Evolutionary conservation across 306 rosid species (phyloP), one percentile per base, ranked within the genome.

Genomic region (Vachellia pachyceras): DNA sequence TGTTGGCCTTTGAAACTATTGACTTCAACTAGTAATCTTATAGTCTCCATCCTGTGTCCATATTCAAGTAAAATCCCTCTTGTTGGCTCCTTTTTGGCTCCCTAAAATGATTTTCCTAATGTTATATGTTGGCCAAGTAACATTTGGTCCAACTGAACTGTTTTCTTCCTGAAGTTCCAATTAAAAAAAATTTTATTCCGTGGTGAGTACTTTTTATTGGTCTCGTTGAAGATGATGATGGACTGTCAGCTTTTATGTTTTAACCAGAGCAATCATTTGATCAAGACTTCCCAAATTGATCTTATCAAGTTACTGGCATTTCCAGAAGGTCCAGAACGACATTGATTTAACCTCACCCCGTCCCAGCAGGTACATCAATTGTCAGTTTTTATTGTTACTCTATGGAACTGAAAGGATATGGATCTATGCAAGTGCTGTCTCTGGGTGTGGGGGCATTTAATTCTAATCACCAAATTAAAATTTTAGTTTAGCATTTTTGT

Each of bases 181-280:
- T 15, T 65, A 12, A 37, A 41, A 18, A 3, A 69, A 69, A 5
- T n/a, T 46, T 29, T 46, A 46, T 72, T 72, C 42, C 76, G 17
- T 72, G 5, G 44, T 72, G 63, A 33, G 44, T 15, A 72, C 20
- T 46, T 17, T 17, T 72, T 29, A 39, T 74, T 22, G 50, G 78
- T 74, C 22, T 73, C 74, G 73, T 81, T 88, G 87, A 83, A 84
- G 91, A 90, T 75, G 67, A 69, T 87, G 71, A 85, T 85, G 94
- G 87, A 64, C 84, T 66, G 82, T 76, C 91, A 81, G 85, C 75
- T 88, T 82, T 57, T 79, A 41, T 73, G 87, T 77, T 84, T 82
- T 67, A 83, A 88, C 58, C 78, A 71, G 79, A 85, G 82, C 54
- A 72, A 64, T 70, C 75, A n/a, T 78, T 87, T 84, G 45, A 20